phyloP scores from a whole-genome alignment of 1,139 yeast species.

The Yamadazyma diospyri region DNA sequence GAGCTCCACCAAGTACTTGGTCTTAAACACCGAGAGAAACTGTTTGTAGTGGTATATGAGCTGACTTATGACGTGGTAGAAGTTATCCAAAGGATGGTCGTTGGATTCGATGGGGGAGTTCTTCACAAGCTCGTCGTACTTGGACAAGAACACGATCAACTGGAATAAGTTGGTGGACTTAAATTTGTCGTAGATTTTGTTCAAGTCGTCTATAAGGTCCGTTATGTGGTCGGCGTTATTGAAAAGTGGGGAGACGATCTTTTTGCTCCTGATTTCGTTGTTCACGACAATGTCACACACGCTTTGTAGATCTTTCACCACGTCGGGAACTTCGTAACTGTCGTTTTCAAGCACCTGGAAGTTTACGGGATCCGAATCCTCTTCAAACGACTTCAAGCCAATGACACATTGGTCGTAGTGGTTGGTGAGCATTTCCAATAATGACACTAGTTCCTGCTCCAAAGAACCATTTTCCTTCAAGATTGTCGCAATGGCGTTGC shows the following conservation, averaged over 20 bases:
- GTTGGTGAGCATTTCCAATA: slow-evolving; percentile 68
- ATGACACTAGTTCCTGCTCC: slow-evolving; percentile 68
- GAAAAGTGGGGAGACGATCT: slow-evolving; percentile 18
- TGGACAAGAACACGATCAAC: slow-evolving; percentile 20
- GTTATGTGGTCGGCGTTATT: slow-evolving; percentile 18
- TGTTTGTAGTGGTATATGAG: slow-evolving; percentile 36
- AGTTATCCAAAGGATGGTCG: slow-evolving; percentile 20
- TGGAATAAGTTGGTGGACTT: slow-evolving; percentile 25
- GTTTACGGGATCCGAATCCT: slow-evolving; percentile 10
- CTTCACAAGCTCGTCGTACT: slow-evolving; percentile 16
- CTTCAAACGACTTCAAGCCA: slow-evolving; percentile 22
- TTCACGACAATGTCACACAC: slow-evolving; percentile 36
- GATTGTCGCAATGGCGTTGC: slow-evolving; percentile 18
- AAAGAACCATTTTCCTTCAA: slow-evolving; percentile 44
- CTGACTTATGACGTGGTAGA: slow-evolving; percentile 26
- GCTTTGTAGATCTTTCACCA: slow-evolving; percentile 26
- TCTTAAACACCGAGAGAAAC: slow-evolving; percentile 30
- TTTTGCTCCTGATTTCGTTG: slow-evolving; percentile 33
- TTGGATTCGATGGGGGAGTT: slow-evolving; percentile 15
- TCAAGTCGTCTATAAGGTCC: slow-evolving; percentile 15
- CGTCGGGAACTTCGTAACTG: slow-evolving; percentile 31
- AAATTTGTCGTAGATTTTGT: slow-evolving; percentile 20
- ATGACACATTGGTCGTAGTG: slow-evolving; percentile 77
- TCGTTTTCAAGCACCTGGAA: slow-evolving; percentile 35
- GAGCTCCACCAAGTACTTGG: slow-evolving; percentile 37